These are phyloP conservation scores for Solanum hybrid DNA, from an alignment of 305 asterid genomes.

Conservation along the genomic window DNA sequence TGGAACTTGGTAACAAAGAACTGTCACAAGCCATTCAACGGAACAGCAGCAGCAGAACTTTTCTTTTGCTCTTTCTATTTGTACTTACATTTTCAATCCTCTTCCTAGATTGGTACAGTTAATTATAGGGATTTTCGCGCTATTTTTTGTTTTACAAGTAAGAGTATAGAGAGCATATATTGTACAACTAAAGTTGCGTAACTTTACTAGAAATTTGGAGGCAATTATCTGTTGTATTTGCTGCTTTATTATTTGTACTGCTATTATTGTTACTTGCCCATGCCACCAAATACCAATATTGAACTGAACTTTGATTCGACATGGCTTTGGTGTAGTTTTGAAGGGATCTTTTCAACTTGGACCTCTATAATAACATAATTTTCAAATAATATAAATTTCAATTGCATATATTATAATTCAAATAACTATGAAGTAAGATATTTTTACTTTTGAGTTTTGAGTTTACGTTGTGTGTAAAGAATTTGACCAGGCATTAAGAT, in stretches of 20 bases:
- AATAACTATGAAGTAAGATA: not conserved
- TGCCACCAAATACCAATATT: not conserved
- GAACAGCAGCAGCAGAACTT: constrained; percentile 75
- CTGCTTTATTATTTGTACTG: not conserved
- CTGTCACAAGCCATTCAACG: constrained; percentile 69
- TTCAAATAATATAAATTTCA: not conserved
- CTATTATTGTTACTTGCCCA: not conserved
- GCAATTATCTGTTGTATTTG: not conserved
- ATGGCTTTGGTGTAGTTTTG: not conserved
- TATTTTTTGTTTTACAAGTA: not conserved
- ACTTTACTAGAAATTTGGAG: not conserved
- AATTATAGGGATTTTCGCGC: constrained; percentile 25
- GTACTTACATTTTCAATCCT: constrained; percentile 71
- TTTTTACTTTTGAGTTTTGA: not conserved
- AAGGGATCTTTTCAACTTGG: not conserved
- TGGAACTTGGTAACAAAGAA: constrained; percentile 83
- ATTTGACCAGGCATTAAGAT: not conserved
- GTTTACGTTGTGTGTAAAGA: not conserved
- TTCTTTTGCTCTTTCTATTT: constrained; percentile 66
- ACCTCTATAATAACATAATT: not conserved
- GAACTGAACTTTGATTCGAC: not conserved
- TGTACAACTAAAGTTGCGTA: not conserved
- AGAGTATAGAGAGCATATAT: not conserved
- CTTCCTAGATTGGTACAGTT: constrained; percentile 74
- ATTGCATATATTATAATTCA: not conserved